Conservation (phyloP, 2,329 filamentous ascomycete species). For the Fusarium annulatum region DNA sequence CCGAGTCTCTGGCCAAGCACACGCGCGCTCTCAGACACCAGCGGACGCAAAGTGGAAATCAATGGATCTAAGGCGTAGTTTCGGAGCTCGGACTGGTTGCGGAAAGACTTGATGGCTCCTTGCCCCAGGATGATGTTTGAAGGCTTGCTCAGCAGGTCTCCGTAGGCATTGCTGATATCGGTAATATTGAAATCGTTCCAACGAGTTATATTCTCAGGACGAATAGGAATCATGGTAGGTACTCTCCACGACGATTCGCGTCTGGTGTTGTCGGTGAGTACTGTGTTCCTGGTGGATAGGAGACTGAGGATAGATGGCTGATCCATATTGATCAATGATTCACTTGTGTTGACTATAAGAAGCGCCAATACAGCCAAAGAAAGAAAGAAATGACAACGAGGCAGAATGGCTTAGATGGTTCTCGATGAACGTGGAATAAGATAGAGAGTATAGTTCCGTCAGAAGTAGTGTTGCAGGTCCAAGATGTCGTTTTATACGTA, state of each 20-base stretch:
- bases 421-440: neutral
- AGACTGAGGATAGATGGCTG: neutral
- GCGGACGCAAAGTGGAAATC: neutral
- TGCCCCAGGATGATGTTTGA: neutral
- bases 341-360: neutral
- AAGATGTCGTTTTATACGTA: neutral
- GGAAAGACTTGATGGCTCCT: neutral
- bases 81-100: neutral
- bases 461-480: neutral
- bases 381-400: neutral
- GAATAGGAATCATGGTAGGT: neutral
- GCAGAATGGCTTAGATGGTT: neutral
- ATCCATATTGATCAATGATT: neutral
- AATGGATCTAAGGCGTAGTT: neutral
- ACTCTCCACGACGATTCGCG: rapidly evolving
- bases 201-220: neutral
- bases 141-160: neutral
- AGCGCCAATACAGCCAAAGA: neutral
- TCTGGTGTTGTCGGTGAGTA: neutral
- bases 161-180: neutral
- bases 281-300: neutral
- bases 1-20: neutral
- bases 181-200: neutral
- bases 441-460: neutral
- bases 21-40: neutral